A percentile compares a stretch with the other conserved stretches of the same genome.
Conservation (phyloP, 2,329 filamentous ascomycete genomes). For the Sporothrix curviconia region DNA sequence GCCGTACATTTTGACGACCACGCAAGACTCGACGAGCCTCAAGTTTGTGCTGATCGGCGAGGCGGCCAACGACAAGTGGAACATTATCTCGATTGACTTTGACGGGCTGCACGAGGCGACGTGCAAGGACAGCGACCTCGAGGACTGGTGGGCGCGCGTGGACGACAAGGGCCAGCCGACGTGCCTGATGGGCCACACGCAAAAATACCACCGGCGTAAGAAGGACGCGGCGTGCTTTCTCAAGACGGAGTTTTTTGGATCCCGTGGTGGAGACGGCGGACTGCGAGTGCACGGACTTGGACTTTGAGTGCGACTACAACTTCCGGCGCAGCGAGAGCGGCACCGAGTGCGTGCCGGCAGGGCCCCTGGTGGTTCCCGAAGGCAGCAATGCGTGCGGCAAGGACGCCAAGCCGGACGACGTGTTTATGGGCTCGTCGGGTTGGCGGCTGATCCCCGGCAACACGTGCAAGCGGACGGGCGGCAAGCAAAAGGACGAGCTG, state of each 20-base stretch:
- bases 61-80: conserved; percentile 48
- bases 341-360: conserved; percentile 60
- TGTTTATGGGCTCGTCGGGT: conserved; percentile 78
- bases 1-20: conserved; percentile 73
- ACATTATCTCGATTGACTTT: conserved; percentile 77
- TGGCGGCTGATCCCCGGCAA: conserved; percentile 88
- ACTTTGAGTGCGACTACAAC: conserved; percentile 97
- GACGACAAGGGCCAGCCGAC: conserved; percentile 73
- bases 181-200: conserved; percentile 94
- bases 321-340: conserved; percentile 63
- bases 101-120: conserved; percentile 70
- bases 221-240: conserved; percentile 85
- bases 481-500: conserved; percentile 61
- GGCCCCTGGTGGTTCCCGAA: conserved; percentile 58
- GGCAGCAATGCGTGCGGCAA: conserved; percentile 56
- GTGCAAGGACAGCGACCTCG: conserved; percentile 72
- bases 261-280: conserved; percentile 61
- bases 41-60: conserved; percentile 77
- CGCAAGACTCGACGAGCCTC: conserved; percentile 83
- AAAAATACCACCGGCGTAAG: conserved; percentile 79
- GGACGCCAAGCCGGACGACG: conserved; percentile 55
- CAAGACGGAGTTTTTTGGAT: conserved; percentile 75
- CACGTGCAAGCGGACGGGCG: conserved; percentile 56
- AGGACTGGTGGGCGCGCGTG: conserved; percentile 79
- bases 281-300: conserved; percentile 74